Conservation (phyloP, 768 basidiomycete genomes). For the Phallus indusiatus region DNA sequence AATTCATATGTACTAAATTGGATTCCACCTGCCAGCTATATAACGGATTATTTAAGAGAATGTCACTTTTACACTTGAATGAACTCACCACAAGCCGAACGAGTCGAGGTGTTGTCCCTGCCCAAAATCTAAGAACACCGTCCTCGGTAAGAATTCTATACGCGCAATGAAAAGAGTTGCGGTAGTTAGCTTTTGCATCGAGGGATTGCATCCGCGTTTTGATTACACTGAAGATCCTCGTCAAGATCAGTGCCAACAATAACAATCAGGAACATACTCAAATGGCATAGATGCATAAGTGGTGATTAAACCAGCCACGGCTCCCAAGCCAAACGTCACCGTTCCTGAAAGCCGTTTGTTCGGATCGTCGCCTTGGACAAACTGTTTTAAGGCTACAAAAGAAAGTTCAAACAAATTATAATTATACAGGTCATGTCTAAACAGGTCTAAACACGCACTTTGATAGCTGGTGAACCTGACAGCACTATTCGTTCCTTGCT, state of each 20-base stretch:
- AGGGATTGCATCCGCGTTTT: constrained; percentile 98
- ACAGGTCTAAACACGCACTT: constrained; percentile 26
- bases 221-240: constrained; percentile 44
- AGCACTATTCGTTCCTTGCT: constrained; percentile 96
- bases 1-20: constrained; percentile 34
- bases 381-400: constrained; percentile 59
- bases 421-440: not conserved
- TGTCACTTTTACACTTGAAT: constrained; percentile 2
- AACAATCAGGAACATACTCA: constrained; percentile 26
- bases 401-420: not conserved
- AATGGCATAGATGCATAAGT: constrained; percentile 87
- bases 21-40: constrained; percentile 30
- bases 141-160: constrained; percentile 93
- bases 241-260: not conserved
- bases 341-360: constrained; percentile 78
- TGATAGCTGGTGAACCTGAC: constrained; percentile 93
- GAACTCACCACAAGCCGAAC: constrained; percentile 67
- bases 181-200: constrained; percentile 71
- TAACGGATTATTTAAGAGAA: constrained; percentile 16
- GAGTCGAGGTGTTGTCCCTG: constrained; percentile 87
- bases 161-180: constrained; percentile 92
- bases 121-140: constrained; percentile 90
- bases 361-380: constrained; percentile 76
- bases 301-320: constrained; percentile 87
- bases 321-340: constrained; percentile 92